Evolutionary conservation across 2,329 filamentous ascomycete genomes (phyloP).

Genomic region (Penicillium sp.): DNA sequence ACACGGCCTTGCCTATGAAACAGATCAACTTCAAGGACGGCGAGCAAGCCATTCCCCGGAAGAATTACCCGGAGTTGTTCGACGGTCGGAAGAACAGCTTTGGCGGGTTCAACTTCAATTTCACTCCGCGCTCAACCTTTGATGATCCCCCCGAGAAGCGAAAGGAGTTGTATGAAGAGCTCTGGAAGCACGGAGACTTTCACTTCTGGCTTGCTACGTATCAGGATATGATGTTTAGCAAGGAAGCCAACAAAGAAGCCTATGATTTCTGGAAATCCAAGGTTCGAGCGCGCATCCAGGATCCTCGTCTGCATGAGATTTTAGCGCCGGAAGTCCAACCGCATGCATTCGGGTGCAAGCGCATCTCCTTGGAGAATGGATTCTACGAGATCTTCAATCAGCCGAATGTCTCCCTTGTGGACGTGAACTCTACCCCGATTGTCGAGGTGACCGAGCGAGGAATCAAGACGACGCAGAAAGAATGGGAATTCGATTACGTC

Average conservation of each 20-base stretch:
- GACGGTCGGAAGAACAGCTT: slow-evolving; percentile 49
- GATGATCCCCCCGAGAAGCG: slow-evolving; percentile 49
- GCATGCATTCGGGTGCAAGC: slow-evolving; percentile 24
- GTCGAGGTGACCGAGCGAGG: slow-evolving; percentile 35
- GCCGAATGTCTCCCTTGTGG: slow-evolving; percentile 32
- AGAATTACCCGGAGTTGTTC: slow-evolving; percentile 49
- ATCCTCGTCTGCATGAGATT: slow-evolving; percentile 13
- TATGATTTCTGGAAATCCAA: slow-evolving; percentile 53
- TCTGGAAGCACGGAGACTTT: slow-evolving; percentile 51
- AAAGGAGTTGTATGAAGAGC: slow-evolving; percentile 45
- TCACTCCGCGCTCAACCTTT: slow-evolving; percentile 38
- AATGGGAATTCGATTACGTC: slow-evolving; percentile 35
- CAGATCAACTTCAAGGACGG: slow-evolving; percentile 45
- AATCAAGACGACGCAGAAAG: slow-evolving; percentile 32
- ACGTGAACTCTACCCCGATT: slow-evolving; percentile 41
- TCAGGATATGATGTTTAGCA: slow-evolving; percentile 31
- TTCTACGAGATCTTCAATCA: slow-evolving; percentile 35
- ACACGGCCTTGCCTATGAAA: slow-evolving; percentile 58
- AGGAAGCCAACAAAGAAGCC: slow-evolving; percentile 47
- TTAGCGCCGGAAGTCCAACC: slow-evolving; percentile 24
- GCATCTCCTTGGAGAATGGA: slow-evolving; percentile 19
- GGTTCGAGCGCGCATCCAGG: slow-evolving; percentile 30
- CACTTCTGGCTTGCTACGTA: slow-evolving; percentile 50
- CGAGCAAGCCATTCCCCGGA: slow-evolving; percentile 48
- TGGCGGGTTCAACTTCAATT: slow-evolving; percentile 45